phyloP scores from a whole-genome alignment of 805 yeast species.

The Pichia eremophila region DNA sequence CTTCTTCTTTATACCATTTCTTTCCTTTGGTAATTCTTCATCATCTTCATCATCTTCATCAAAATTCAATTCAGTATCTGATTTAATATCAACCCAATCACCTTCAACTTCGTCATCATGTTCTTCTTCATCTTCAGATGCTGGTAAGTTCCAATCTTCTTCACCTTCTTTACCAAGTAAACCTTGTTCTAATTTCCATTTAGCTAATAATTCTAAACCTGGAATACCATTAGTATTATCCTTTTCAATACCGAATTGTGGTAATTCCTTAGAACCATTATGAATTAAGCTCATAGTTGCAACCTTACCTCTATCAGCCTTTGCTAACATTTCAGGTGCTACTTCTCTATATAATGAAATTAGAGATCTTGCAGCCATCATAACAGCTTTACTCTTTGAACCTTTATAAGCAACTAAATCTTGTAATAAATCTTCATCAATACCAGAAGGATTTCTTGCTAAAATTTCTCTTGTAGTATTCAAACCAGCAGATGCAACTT shows the following conservation, averaged over 20 bases:
- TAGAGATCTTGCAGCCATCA: slow-evolving; percentile 87
- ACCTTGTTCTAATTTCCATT: slow-evolving; percentile 68
- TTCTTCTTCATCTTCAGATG: slow-evolving; percentile 33
- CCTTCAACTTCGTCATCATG: slow-evolving; percentile 63
- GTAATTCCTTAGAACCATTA: slow-evolving; percentile 39
- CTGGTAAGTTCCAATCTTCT: slow-evolving; percentile 59
- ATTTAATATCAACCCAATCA: slow-evolving; percentile 82
- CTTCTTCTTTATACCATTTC: slow-evolving; percentile 27
- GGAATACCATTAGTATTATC: slow-evolving; percentile 64
- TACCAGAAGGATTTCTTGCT: slow-evolving; percentile 89
- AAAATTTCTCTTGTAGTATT: slow-evolving; percentile 91
- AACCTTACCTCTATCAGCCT: slow-evolving; percentile 86
- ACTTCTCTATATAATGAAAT: slow-evolving; percentile 83
- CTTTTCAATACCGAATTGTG: slow-evolving; percentile 68
- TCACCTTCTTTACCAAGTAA: slow-evolving; percentile 44
- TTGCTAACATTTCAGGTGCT: slow-evolving; percentile 89
- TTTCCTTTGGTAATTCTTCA: slow-evolving; percentile 26
- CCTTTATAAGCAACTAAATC: slow-evolving; percentile 87
- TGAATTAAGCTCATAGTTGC: slow-evolving; percentile 77
- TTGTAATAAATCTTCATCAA: slow-evolving; percentile 77
- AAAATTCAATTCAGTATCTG: slow-evolving; percentile 58
- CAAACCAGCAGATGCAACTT: slow-evolving; percentile 96
- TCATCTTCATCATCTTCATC: slow-evolving; percentile 32
- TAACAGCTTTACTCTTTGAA: slow-evolving; percentile 87
- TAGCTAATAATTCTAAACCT: slow-evolving; percentile 81